Base-by-base conservation (phyloP, 2,329 filamentous ascomycete species). In the Fusarium oligoseptatum region DNA sequence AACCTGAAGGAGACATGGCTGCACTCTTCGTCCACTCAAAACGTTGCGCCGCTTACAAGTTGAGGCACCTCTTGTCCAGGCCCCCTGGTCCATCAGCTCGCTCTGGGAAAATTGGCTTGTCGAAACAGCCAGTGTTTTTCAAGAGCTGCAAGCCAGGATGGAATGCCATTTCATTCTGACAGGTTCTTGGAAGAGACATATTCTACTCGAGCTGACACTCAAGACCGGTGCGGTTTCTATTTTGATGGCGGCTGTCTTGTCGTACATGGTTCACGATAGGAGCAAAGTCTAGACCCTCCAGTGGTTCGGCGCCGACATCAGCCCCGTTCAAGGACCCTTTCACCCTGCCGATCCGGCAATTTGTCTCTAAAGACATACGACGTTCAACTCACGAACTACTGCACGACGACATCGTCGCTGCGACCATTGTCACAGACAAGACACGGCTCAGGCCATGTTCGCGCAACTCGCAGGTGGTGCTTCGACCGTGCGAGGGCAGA, bases 381-480 rank as follows among this genome's bases (percentile, higher is more conserved):
- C 57, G 55, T 60, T 68, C 32, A 60, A 67, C 60, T 67, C 65
- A 64, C 52, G 75, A 77, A 68, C 76, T 72, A 67, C 70, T 75
- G 73, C 75, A 78, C 43, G 69, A 56, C 32, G 66, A 66, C 58
- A 64, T 74, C 56, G 34, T 68, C 67, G 41, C 74, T 73, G 66
- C 73, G 67, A 63, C 71, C 70, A 73, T 76, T 62, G 66, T 71
- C 73, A 68, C 68, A 77, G 52, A 70, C 68, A 77, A 77, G 55
- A 69, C 61, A 68, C 68, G 39, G 63, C 69, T 70, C 65, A 61
- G 61, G 37, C 61, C 60, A 72, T 52, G 66, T 57, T 66, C 60
- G 62, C 64, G 60, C 60, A 69, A 67, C 63, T 71, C 22, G 55
- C 64, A 66, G 60, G 41, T 29, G 43, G 41, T 73, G 62, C 17